Base-by-base conservation (phyloP, 176 grass and related monocot genomes). In the Carex littledalei region DNA sequence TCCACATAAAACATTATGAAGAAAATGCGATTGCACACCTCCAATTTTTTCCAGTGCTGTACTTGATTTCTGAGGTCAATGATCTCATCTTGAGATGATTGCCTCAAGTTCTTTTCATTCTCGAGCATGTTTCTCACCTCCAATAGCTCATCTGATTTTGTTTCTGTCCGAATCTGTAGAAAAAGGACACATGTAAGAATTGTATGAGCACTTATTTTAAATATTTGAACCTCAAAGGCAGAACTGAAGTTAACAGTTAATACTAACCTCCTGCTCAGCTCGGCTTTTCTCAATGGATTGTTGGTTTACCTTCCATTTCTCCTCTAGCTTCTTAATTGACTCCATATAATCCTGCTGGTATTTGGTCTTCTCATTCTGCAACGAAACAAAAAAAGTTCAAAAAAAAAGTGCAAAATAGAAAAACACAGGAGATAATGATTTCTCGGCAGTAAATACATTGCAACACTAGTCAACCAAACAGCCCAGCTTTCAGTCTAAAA, bases 321-420 rank as follows among this genome's bases (percentile, higher is more conserved):
- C 93, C 87, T 96, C 97, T 58, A 99, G 67, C 88, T 91, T 87
- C 86, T 89, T 94, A 66, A 99, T 94, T 43, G 97, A 99, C 75
- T 96, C 97, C 85, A 96, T 76, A 82, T 99, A 99, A 89, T 96
- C 93, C 79, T 99, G 90, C 39, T 99, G 93, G 75, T 84, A 94
- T 84, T 90, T 94, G 59, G 81, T 87, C 90, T 90, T 99, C 66
- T 96, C 97, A 86, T 88, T 94, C 97, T 99, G 84, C 58, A 21
- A 53, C 45, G 71, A 73, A 84, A 81, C 45, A 84, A 74, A 54
- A 54, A 65, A 70, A 73, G 57, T 45, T 39, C 26, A 87, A 73
- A 67, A 72, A 55, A 81, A 35, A 43, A n/a, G 45, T 66, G n/a
- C 29, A 63, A n/a, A 49, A 34, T 66, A 54, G 12, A 64, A 68